phyloP scores from a whole-genome alignment of 192 early-diverging fungal genomes.

The Radiomyces spectabilis region DNA sequence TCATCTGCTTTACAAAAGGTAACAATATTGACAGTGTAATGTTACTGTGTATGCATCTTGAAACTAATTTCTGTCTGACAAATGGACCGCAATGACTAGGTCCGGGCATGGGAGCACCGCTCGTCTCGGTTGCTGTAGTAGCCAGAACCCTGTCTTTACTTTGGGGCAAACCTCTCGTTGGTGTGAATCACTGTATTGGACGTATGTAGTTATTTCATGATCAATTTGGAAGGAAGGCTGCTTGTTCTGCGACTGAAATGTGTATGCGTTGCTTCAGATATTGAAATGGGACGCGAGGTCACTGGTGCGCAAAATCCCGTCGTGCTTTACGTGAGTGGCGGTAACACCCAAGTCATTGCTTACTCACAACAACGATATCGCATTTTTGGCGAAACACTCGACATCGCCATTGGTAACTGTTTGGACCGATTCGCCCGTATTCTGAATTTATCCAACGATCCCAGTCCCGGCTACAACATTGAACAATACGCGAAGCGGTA shows the following conservation, averaged over 20 bases:
- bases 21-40: neutral
- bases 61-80: neutral
- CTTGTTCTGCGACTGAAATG: neutral
- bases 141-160: conserved; percentile 89
- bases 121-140: conserved; percentile 83
- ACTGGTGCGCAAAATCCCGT: conserved; percentile 92
- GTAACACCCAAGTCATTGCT: conserved; percentile 99
- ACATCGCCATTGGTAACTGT: conserved; percentile 98
- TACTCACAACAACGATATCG: conserved; percentile 88
- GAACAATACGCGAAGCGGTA: conserved; percentile 91
- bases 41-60: neutral
- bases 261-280: too few relatives aligned
- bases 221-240: too few relatives aligned
- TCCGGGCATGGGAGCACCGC: conserved; percentile 97
- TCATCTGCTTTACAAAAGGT: conserved; percentile 94
- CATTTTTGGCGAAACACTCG: conserved; percentile 97
- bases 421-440: conserved; percentile 96
- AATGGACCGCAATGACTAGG: conserved; percentile 37
- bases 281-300: conserved; percentile 98
- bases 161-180: conserved; percentile 89
- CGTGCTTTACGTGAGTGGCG: conserved; percentile 95
- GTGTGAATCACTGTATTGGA: conserved; percentile 97
- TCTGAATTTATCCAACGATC: conserved; percentile 89
- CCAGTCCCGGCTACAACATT: conserved; percentile 96
- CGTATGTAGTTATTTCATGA: too few relatives aligned